Percentiles rank a stretch among this genome's conserved stretches.
These are phyloP conservation scores for Cyclocybe aegerita DNA, from an alignment of 768 basidiomycete species.

Conservation along the genomic window DNA sequence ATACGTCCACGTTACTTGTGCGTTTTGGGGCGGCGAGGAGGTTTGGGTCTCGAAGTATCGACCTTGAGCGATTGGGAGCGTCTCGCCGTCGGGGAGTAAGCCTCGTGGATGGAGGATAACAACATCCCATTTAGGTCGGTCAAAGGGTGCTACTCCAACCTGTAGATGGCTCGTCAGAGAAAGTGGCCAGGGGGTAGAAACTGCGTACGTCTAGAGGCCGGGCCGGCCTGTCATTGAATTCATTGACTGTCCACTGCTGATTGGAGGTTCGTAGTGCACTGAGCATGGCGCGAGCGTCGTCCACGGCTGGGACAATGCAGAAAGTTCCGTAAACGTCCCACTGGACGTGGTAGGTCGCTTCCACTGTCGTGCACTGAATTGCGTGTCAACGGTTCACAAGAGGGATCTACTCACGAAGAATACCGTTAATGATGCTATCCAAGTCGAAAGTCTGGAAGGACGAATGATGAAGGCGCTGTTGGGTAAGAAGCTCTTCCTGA, in stretches of 20 bases:
- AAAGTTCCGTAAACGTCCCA: conserved; percentile 13
- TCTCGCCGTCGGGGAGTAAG: conserved; percentile 10
- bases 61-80: conserved; percentile 4
- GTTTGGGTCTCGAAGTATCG: conserved; percentile 1
- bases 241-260: conserved; percentile 1
- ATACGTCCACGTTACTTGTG: conserved; percentile 5
- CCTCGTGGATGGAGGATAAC: conserved; percentile 12
- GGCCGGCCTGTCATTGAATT: background rate
- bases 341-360: conserved; percentile 8
- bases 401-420: conserved; percentile 9
- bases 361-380: conserved; percentile 5
- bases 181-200: background rate
- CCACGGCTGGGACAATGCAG: conserved; percentile 11
- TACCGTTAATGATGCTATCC: conserved; percentile 9
- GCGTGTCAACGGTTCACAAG: background rate
- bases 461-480: conserved; percentile 7
- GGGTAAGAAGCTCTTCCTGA: conserved; percentile 9
- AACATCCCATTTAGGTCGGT: conserved; percentile 7
- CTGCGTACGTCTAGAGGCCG: conserved; percentile 9
- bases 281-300: conserved; percentile 8
- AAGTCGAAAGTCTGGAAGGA: conserved; percentile 1
- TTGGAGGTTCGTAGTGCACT: conserved; percentile 4
- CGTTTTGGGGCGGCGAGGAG: background rate
- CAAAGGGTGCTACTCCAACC: conserved; percentile 8
- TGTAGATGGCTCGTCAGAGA: conserved; percentile 2